Percentiles rank a stretch among this genome's conserved stretches.
phyloP scores from a whole-genome alignment of 176 grass and related monocot species.

The Oryza brachyantha region DNA sequence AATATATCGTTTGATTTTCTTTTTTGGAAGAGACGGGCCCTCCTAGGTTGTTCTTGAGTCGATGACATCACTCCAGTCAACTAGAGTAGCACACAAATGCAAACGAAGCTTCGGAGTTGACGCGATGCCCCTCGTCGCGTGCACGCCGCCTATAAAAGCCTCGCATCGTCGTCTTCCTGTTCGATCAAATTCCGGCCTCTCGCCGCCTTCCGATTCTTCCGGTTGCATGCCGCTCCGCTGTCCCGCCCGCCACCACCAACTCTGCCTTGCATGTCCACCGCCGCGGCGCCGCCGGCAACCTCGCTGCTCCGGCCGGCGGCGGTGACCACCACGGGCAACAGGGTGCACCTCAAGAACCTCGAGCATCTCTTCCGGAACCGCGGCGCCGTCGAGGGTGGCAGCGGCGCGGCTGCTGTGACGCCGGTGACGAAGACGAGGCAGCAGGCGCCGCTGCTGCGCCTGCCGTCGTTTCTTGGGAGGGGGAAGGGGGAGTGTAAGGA shows the following conservation, averaged over 20 bases:
- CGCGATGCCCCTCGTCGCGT: background rate
- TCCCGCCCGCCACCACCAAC: background rate
- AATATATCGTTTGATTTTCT: too few species aligned
- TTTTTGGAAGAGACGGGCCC: too few species aligned
- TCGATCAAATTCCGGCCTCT: background rate
- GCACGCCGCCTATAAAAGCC: background rate
- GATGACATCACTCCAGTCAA: background rate
- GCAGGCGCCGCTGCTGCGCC: conserved; percentile 35
- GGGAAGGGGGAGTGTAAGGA: background rate
- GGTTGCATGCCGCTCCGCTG: conserved; percentile 35
- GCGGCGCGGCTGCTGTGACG: background rate
- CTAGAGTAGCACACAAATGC: background rate
- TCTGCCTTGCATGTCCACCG: conserved; percentile 51
- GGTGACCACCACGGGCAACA: background rate
- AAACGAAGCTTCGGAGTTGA: conserved; percentile 36
- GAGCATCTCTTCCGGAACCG: conserved; percentile 44
- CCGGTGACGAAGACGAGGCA: background rate
- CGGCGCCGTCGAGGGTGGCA: conserved; percentile 1
- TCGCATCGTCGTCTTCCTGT: background rate
- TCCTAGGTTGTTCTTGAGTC: too few species aligned
- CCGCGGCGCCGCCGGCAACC: conserved; percentile 20
- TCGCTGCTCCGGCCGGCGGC: conserved; percentile 21
- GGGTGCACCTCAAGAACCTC: conserved; percentile 41
- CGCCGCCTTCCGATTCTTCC: background rate
- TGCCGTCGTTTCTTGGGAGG: conserved; percentile 42